A percentile compares a stretch with the other conserved stretches of the same genome.
These are phyloP conservation scores for Trichosporon inkin DNA, from an alignment of 1,284 basidiomycete species.

Conservation along the genomic window DNA sequence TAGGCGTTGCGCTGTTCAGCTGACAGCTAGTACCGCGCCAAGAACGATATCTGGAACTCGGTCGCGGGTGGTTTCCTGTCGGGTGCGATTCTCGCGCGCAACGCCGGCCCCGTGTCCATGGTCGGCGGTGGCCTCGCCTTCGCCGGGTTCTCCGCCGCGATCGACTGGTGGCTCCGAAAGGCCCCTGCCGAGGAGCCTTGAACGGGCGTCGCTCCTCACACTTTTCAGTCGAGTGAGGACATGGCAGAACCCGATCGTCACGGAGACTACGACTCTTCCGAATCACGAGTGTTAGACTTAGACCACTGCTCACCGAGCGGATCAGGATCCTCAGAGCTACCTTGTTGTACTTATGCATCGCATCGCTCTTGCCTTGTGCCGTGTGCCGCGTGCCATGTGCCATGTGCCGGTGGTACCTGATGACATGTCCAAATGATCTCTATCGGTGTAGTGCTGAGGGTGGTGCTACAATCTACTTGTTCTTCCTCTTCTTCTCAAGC, in stretches of 20 bases:
- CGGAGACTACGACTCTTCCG: background rate
- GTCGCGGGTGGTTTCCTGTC: constrained; percentile 54
- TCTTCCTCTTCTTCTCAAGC: constrained; percentile 32
- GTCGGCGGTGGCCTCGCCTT: constrained; percentile 80
- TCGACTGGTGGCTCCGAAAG: constrained; percentile 78
- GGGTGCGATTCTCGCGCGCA: constrained; percentile 76
- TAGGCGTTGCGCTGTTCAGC: background rate
- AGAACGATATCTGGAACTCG: constrained; percentile 85
- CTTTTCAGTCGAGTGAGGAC: background rate
- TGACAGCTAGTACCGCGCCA: constrained; percentile 75
- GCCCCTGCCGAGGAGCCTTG: constrained; percentile 73
- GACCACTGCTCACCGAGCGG: background rate
- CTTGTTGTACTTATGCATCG: constrained; percentile 18
- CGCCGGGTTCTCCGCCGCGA: constrained; percentile 82
- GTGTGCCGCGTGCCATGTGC: background rate
- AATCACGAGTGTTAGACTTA: background rate
- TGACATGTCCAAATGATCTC: background rate
- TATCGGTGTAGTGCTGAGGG: constrained; percentile 1
- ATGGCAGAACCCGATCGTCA: too few species aligned
- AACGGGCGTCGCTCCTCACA: background rate
- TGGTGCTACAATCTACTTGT: constrained; percentile 10
- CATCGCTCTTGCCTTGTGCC: constrained; percentile 15
- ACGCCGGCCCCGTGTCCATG: constrained; percentile 76
- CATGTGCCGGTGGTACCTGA: background rate
- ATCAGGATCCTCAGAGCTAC: constrained; percentile 4